Conservation (phyloP, 1,284 basidiomycete genomes). For the Phylloboletellus chloephorus region DNA sequence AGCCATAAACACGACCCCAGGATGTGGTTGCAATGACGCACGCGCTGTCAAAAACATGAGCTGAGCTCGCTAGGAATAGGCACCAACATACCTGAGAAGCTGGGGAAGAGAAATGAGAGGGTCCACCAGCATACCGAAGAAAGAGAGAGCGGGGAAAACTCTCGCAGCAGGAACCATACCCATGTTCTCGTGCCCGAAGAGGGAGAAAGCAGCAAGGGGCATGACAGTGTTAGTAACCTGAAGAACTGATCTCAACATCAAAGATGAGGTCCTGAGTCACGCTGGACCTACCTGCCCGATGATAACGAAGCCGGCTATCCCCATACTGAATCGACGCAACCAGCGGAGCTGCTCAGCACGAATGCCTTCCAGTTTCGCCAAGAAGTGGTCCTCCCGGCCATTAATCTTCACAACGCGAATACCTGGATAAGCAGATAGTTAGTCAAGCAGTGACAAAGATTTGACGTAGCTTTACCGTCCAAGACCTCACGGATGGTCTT, state of each 20-base stretch:
- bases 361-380: constrained; percentile 22
- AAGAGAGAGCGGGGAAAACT: constrained; percentile 28
- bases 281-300: constrained; percentile 21
- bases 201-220: constrained; percentile 30
- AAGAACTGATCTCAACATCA: constrained; percentile 4
- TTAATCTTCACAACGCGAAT: constrained; percentile 29
- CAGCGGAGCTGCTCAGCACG: constrained; percentile 24
- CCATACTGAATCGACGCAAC: constrained; percentile 28
- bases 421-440: constrained; percentile 8
- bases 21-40: constrained; percentile 33
- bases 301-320: constrained; percentile 25
- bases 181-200: constrained; percentile 29
- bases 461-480: constrained; percentile 16
- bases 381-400: constrained; percentile 21
- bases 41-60: constrained; percentile 24
- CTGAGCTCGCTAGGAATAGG: not conserved
- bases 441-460: not conserved
- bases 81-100: constrained; percentile 19
- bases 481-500: constrained; percentile 27
- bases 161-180: constrained; percentile 19
- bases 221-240: constrained; percentile 28
- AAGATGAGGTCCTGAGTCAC: not conserved
- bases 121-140: constrained; percentile 30
- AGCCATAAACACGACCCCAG: constrained; percentile 26
- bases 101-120: constrained; percentile 29